Conservation (phyloP, 495 filamentous ascomycete genomes). For the Hyaloscypha hepaticicola region DNA sequence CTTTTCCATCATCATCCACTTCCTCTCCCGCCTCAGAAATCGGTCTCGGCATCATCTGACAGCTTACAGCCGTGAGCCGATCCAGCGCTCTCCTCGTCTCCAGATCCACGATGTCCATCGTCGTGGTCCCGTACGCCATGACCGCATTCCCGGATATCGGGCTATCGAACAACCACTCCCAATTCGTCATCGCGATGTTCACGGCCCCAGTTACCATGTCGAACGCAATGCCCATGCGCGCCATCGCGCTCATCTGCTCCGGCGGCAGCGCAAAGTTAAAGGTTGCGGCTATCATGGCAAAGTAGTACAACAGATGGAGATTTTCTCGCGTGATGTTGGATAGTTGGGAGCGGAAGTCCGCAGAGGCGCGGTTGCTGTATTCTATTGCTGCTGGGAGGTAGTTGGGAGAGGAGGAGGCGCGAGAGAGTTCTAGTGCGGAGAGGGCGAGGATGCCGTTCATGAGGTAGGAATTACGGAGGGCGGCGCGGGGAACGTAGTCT, state of each 20-base stretch:
- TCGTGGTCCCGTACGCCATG: neutral
- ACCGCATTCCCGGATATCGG: neutral
- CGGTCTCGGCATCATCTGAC: neutral
- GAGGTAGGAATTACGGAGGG: conserved; percentile 35
- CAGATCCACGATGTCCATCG: neutral
- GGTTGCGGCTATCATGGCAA: conserved; percentile 34
- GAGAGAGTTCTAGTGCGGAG: conserved; percentile 35
- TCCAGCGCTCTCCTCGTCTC: neutral
- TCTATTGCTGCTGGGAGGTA: conserved; percentile 37
- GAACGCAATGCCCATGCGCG: conserved; percentile 31
- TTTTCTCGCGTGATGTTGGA: conserved; percentile 32
- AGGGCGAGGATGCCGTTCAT: conserved; percentile 37
- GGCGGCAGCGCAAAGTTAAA: conserved; percentile 36
- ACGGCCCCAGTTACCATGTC: conserved; percentile 33
- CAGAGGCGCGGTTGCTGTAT: conserved; percentile 35
- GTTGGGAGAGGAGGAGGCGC: conserved; percentile 19
- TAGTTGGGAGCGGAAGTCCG: conserved; percentile 33
- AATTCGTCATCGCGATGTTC: neutral
- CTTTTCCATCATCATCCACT: neutral
- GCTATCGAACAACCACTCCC: neutral
- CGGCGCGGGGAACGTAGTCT: conserved; percentile 29
- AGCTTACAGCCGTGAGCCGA: neutral
- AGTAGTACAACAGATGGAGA: conserved; percentile 34
- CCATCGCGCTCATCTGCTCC: conserved; percentile 19
- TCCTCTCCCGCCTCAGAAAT: neutral